Percentiles rank a stretch among this genome's conserved stretches.
Conservation (phyloP, 164 flowering plant genomes). For the Vitis rotundifolia region DNA sequence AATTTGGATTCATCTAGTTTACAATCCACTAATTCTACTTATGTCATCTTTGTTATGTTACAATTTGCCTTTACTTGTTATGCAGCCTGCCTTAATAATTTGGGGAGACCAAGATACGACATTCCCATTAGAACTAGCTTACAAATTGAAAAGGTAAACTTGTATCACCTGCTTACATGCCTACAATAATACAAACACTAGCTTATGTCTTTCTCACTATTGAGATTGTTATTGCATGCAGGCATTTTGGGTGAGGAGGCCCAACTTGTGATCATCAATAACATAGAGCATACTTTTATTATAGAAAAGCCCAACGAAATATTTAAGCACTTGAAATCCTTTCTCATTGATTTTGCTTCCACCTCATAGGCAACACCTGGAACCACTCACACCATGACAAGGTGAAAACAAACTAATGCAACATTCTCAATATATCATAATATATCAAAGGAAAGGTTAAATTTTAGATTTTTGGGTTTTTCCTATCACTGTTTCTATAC, state of each 20-base stretch:
- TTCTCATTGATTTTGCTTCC: slow-evolving; percentile 11
- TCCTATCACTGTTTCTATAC: too few relatives aligned
- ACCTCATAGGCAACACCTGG: too few relatives aligned
- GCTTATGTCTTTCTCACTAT: too few relatives aligned
- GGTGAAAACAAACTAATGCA: too few relatives aligned
- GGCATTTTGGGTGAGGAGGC: slow-evolving; percentile 45
- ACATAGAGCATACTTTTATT: slow-evolving; percentile 54
- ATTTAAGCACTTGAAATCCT: slow-evolving; percentile 23
- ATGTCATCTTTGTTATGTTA: too few relatives aligned
- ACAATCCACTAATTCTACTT: too few relatives aligned
- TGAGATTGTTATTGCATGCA: neutral
- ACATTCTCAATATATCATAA: too few relatives aligned
- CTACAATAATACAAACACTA: too few relatives aligned
- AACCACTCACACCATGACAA: too few relatives aligned
- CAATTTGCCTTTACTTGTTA: neutral
- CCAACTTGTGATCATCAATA: slow-evolving; percentile 29
- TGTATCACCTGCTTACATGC: too few relatives aligned
- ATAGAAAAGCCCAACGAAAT: slow-evolving; percentile 44
- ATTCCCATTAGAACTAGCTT: slow-evolving; percentile 43
- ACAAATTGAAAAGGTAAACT: slow-evolving; percentile 38
- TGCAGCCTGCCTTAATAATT: slow-evolving; percentile 36
- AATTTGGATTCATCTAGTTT: neutral
- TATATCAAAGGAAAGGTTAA: too few relatives aligned
- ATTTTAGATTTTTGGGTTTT: too few relatives aligned
- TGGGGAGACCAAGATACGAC: slow-evolving; percentile 55